Percentiles rank a stretch among this genome's conserved stretches.
These are phyloP conservation scores for Solanum chilense DNA, from an alignment of 257 asterid genomes.

Conservation along the genomic window DNA sequence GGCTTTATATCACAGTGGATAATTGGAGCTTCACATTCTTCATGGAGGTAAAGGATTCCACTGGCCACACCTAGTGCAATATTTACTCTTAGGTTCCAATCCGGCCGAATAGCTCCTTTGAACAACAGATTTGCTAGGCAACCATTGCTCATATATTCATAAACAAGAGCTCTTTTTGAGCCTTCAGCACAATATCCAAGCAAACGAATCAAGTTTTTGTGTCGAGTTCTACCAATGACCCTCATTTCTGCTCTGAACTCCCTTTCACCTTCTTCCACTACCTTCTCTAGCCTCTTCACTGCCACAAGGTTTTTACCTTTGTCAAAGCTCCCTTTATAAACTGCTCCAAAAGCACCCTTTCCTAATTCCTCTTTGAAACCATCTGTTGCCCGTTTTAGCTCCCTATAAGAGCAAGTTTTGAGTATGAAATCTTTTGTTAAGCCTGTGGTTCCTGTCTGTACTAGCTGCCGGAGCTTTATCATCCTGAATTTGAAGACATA, in stretches of 20 bases:
- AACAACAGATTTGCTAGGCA: slow-evolving; percentile 9
- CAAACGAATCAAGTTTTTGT: slow-evolving; percentile 14
- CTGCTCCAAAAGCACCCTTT: slow-evolving; percentile 11
- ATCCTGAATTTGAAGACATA: slow-evolving; percentile 1
- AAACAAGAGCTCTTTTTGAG: slow-evolving; percentile 7
- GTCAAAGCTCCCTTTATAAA: slow-evolving; percentile 9
- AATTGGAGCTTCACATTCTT: slow-evolving; percentile 19
- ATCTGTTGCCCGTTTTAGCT: slow-evolving; percentile 8
- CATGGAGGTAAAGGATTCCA: slow-evolving; percentile 17
- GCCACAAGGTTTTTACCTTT: slow-evolving; percentile 8
- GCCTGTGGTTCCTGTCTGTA: slow-evolving; percentile 4
- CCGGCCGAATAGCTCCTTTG: not conserved
- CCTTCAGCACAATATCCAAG: slow-evolving; percentile 14
- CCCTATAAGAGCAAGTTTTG: slow-evolving; percentile 6
- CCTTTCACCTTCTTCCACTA: slow-evolving; percentile 17
- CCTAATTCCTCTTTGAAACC: slow-evolving; percentile 15
- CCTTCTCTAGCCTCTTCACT: slow-evolving; percentile 15
- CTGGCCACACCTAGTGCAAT: slow-evolving; percentile 15
- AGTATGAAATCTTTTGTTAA: slow-evolving; percentile 9
- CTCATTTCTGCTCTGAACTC: slow-evolving; percentile 13
- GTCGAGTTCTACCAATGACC: slow-evolving; percentile 15
- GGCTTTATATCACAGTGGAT: slow-evolving; percentile 18
- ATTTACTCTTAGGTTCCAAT: slow-evolving; percentile 7
- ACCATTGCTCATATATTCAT: slow-evolving; percentile 20
- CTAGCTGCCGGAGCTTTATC: slow-evolving; percentile 2